Base-by-base conservation (phyloP, 176 grass and related monocot genomes). In the Oryza glaberrima region DNA sequence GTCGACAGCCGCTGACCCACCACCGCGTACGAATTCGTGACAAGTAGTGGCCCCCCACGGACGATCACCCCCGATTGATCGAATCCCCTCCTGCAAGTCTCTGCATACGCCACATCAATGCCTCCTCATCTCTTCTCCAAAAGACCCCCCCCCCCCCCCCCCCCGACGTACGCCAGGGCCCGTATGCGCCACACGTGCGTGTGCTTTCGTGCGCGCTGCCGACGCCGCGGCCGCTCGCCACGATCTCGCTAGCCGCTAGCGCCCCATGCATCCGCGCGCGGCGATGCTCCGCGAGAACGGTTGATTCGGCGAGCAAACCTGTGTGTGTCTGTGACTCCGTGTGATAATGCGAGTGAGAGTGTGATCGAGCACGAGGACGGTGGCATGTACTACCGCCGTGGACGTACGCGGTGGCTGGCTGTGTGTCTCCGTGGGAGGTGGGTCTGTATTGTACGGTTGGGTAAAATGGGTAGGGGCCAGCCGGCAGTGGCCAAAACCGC, bases 131-230 rank as follows among this genome's bases (percentile, higher is more conserved):
- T 47, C n/a, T 19, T 28, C 11, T 28, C 71, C 22, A 75, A 54
- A 75, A 72, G 41, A 26, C 26, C 26, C 26, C 26, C 26, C 26
- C 23, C 20, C 6, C 41, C 20, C 38, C 8, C 38, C 52, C 52
- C 52, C 16, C 30, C 30, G 30, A 32, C 30, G 30, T 32, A 56
- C 52, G 52, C 52, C 52, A 36, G 3, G 35, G 35, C 35, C 35
- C 35, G 45, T 6, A 13, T 28, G 28, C 8, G 25, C 23, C 74
- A 70, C 83, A 85, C 82, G 74, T 77, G 65, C 74, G 2, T 32
- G 35, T 0, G 30, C 30, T 32, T 32, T 32, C 30, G 30, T 32
- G 26, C 43, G 14, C 52, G 14, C 17, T 56, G 52, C 52, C 52
- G 52, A 56, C 52, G 40, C 35, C 38, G 38, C 38, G 38, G 51